phyloP scores from a whole-genome alignment of 208 protist species.

The Acanthamoeba divionensis region DNA sequence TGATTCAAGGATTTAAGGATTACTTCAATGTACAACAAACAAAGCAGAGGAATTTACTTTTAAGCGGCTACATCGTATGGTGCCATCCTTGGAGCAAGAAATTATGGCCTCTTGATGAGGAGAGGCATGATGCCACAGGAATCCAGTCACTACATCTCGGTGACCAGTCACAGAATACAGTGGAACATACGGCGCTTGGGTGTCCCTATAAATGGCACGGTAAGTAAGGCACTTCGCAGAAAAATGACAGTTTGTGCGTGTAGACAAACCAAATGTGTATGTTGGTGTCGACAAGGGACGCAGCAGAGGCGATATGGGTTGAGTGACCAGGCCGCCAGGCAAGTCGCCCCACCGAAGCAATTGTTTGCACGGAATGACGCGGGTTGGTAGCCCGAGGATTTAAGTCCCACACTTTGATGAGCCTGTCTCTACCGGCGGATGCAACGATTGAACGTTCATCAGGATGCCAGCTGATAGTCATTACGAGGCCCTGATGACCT shows the following conservation, averaged over 20 bases:
- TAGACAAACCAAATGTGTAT: constrained; percentile 68
- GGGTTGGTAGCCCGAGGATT: constrained; percentile 42
- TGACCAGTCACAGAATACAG: constrained; percentile 60
- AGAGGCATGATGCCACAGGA: constrained; percentile 46
- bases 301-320: constrained; percentile 67
- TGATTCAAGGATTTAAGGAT: not conserved
- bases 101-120: constrained; percentile 19
- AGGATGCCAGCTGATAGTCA: constrained; percentile 77
- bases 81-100: constrained; percentile 63
- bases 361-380: constrained; percentile 59
- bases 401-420: constrained; percentile 71
- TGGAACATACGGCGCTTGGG: constrained; percentile 63
- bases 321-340: constrained; percentile 63
- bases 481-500: constrained; percentile 72
- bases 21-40: not conserved
- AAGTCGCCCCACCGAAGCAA: constrained; percentile 61
- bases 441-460: constrained; percentile 68
- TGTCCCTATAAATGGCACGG: not conserved
- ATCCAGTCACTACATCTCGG: constrained; percentile 63
- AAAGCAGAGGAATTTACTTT: not conserved
- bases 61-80: not conserved
- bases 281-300: constrained; percentile 62
- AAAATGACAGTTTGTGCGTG: not conserved
- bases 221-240: not conserved
- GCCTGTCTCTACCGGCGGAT: constrained; percentile 66